Evolutionary conservation across 169 alveolate species (phyloP), one percentile per base, ranked within the genome.

Genomic region (Babesia bovis): DNA sequence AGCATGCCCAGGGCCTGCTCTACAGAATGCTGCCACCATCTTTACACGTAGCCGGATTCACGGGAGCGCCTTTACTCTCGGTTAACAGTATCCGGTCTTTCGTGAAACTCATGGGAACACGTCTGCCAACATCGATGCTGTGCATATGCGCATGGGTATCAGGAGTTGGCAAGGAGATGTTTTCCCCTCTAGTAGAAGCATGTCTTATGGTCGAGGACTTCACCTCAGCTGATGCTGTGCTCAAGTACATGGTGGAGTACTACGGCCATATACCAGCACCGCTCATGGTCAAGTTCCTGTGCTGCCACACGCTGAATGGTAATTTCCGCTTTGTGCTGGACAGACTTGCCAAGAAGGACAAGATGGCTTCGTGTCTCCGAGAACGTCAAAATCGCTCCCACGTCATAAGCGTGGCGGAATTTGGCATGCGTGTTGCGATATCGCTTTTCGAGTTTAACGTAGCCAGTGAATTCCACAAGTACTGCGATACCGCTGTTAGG

Each of bases 201-300:
- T 78, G 83, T 42, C 73, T 78, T 5, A 50, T 78, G 32, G 76
- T 69, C 21, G 76, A 67, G 38, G 86, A 78, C 32, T 57, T 35
- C 74, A 32, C 49, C 26, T 55, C 81, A 1, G 71, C 70, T n/a
- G 86, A 78, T 41, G 42, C 61, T 25, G 70, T 78, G 47, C 36
- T 78, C 65, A 78, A 68, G 68, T 78, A 78, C 59, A 36, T 65
- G 58, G 35, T 53, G 33, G 83, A 78, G 74, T 68, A 67, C 75
- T 78, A 67, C 52, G 82, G 82, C 52, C 69, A 61, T 61, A 51
- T 67, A 21, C 65, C 73, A 3, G 52, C 71, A 19, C 28, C 52
- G 38, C 28, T 78, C 23, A 28, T 73, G 40, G 74, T 41, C 15
- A 78, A 40, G 23, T 21, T 45, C 10, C 35, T 78, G 1, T 36